Conservation (phyloP, 2,329 filamentous ascomycete species). For the Arthrobotrys megalospora region DNA sequence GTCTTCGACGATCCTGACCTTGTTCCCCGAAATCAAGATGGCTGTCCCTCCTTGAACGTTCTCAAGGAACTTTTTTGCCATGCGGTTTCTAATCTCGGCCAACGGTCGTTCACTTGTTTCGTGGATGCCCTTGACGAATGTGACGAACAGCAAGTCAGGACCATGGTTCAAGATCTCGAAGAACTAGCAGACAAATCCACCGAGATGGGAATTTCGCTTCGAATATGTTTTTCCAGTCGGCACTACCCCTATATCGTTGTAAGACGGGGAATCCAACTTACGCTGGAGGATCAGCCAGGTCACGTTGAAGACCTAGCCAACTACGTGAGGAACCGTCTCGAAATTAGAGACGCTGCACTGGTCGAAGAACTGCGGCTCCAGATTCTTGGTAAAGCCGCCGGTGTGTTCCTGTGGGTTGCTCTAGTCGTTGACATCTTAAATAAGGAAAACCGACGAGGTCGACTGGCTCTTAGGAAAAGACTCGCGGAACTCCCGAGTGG, state of each 20-base stretch:
- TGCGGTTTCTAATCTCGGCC: conserved; percentile 50
- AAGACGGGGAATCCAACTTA: conserved; percentile 62
- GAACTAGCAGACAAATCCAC: conserved; percentile 65
- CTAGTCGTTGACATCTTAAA: conserved; percentile 68
- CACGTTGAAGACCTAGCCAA: conserved; percentile 65
- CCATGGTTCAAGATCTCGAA: conserved; percentile 70
- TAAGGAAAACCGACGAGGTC: conserved; percentile 66
- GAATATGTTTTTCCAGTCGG: conserved; percentile 64
- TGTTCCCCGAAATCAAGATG: conserved; percentile 23
- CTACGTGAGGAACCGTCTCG: conserved; percentile 64
- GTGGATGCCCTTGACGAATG: conserved; percentile 68
- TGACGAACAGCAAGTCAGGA: conserved; percentile 67
- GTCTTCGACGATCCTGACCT: conserved; percentile 46
- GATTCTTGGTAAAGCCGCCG: conserved; percentile 62
- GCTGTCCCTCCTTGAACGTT: conserved; percentile 55
- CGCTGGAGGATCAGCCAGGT: conserved; percentile 63
- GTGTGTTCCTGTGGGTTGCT: conserved; percentile 64
- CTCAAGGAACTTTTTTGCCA: conserved; percentile 63
- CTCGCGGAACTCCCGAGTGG: conserved; percentile 67
- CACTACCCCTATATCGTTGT: conserved; percentile 65
- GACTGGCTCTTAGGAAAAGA: conserved; percentile 63
- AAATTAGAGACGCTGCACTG: conserved; percentile 54
- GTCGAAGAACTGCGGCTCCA: conserved; percentile 62
- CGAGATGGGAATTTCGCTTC: not conserved
- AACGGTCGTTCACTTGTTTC: conserved; percentile 64